phyloP scores from a whole-genome alignment of 2,329 filamentous ascomycete species.

The Colletotrichum tofieldiae region DNA sequence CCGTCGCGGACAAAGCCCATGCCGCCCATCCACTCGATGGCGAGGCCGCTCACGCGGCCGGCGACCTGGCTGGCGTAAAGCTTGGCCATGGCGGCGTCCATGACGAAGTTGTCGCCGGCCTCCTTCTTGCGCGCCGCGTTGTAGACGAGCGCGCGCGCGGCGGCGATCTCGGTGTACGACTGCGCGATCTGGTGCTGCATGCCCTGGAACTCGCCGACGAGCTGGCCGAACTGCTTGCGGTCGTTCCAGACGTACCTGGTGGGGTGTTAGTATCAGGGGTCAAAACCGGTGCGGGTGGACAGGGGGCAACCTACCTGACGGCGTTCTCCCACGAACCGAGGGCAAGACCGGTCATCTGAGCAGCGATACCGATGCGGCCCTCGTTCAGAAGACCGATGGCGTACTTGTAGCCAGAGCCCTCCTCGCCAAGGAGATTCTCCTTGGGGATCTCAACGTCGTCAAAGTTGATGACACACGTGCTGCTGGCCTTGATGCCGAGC shows the following conservation, averaged over 20 bases:
- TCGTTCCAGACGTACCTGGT: conserved; percentile 95
- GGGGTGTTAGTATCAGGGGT: background rate
- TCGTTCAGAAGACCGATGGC: conserved; percentile 96
- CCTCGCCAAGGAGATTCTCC: conserved; percentile 89
- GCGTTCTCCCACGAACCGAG: conserved; percentile 97
- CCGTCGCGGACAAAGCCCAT: conserved; percentile 99
- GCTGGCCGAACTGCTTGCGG: conserved; percentile 93
- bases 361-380: conserved; percentile 96
- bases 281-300: background rate
- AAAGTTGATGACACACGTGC: conserved; percentile 97
- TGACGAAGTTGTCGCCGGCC: conserved; percentile 93
- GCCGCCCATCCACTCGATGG: conserved; percentile 99
- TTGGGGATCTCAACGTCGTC: conserved; percentile 94
- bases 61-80: conserved; percentile 95
- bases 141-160: conserved; percentile 92
- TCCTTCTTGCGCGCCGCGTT: conserved; percentile 99
- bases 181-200: conserved; percentile 99
- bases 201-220: conserved; percentile 97
- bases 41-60: conserved; percentile 85
- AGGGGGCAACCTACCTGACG: conserved; percentile 69
- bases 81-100: conserved; percentile 98
- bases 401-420: conserved; percentile 97
- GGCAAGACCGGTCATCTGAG: conserved; percentile 98
- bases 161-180: conserved; percentile 92
- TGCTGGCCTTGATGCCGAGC: conserved; percentile 94